These are phyloP conservation scores for Gnaphalium uliginosum DNA, from an alignment of 129 eudicot species.

Conservation along the genomic window DNA sequence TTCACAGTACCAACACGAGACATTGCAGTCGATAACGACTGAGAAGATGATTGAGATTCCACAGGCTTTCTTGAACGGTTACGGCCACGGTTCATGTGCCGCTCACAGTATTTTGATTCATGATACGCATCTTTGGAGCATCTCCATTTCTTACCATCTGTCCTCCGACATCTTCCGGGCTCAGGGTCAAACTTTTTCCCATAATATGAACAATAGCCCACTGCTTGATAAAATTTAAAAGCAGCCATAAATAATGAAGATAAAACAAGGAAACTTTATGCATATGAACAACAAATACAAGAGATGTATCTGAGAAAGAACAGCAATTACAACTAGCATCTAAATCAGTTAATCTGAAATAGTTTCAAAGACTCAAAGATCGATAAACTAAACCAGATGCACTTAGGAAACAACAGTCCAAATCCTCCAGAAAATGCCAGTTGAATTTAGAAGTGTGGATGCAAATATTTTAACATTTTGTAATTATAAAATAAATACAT, in stretches of 20 bases:
- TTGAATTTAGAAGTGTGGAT: neutral
- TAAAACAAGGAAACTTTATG: neutral
- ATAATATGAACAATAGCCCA: conserved; percentile 70
- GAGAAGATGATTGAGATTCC: conserved; percentile 45
- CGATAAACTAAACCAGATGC: neutral
- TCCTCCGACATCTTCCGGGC: conserved; percentile 38
- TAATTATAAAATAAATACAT: too few relatives aligned
- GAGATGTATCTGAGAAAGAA: neutral
- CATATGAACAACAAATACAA: neutral
- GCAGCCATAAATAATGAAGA: neutral
- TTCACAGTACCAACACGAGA: conserved; percentile 37
- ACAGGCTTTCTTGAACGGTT: conserved; percentile 38
- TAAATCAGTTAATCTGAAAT: neutral
- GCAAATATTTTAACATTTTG: neutral
- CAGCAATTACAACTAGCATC: neutral
- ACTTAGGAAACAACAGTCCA: neutral
- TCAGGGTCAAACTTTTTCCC: conserved; percentile 63
- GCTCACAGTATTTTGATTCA: conserved; percentile 39
- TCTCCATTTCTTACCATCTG: conserved; percentile 38
- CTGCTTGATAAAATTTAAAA: conserved; percentile 27
- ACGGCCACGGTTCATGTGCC: conserved; percentile 31
- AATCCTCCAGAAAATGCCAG: neutral
- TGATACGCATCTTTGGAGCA: conserved; percentile 37
- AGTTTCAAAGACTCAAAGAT: neutral
- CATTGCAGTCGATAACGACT: conserved; percentile 53